These are phyloP conservation scores for Catharanthus roseus DNA, from an alignment of 257 asterid species.

Conservation along the genomic window DNA sequence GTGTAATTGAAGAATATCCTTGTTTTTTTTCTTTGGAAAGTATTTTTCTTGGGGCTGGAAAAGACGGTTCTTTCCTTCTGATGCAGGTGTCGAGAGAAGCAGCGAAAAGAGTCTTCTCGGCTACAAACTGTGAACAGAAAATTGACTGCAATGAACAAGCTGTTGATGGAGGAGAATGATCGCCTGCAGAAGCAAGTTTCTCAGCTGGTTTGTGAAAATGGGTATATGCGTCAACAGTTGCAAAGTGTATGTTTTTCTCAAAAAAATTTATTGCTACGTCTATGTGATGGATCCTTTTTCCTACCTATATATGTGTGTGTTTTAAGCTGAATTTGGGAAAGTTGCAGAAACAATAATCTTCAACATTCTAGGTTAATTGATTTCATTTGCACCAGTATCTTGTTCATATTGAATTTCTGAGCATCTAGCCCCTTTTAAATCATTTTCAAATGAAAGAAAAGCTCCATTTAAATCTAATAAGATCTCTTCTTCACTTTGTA, in stretches of 20 bases:
- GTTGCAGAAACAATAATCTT: neutral
- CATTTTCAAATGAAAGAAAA: too few species aligned
- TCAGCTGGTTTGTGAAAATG: conserved; percentile 84
- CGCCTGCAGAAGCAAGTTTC: conserved; percentile 95
- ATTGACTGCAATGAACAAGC: conserved; percentile 78
- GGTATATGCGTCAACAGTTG: conserved; percentile 74
- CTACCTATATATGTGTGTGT: too few species aligned
- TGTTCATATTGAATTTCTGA: neutral
- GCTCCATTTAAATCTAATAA: too few species aligned
- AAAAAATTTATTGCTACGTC: neutral
- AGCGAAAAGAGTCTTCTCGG: conserved; percentile 71
- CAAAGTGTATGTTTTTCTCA: conserved; percentile 51
- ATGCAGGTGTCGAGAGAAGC: conserved; percentile 91
- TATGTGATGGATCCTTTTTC: neutral
- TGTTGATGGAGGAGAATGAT: conserved; percentile 94
- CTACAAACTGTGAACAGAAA: conserved; percentile 87
- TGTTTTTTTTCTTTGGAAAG: conserved; percentile 8
- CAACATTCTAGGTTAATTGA: neutral
- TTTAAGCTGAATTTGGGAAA: neutral
- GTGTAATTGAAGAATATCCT: neutral
- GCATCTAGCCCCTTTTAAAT: neutral
- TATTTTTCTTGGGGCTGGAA: neutral
- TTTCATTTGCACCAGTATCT: neutral
- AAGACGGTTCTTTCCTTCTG: neutral
- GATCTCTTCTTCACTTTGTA: neutral